Conservation (phyloP, 2,329 filamentous ascomycete genomes). For the Pestalotiopsis sp. region DNA sequence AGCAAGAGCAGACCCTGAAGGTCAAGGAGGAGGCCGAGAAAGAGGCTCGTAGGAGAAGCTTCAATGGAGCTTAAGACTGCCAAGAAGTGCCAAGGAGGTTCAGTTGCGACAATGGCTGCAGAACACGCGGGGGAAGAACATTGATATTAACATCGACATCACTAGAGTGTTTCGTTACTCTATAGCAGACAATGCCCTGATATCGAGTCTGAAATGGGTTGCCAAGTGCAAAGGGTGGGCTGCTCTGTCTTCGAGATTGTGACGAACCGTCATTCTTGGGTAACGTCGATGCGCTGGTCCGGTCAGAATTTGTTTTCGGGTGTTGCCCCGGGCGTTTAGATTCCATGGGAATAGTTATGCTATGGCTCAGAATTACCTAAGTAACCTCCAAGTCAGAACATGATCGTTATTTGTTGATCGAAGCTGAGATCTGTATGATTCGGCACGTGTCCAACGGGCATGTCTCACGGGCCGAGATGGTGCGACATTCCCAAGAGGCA, state of each 20-base stretch:
- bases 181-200: background rate
- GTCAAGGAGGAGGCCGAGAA: conserved; percentile 61
- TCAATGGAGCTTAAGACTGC: conserved; percentile 22
- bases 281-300: too few relatives aligned
- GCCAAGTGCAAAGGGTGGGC: background rate
- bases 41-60: conserved; percentile 44
- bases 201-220: background rate
- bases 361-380: too few relatives aligned
- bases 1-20: conserved; percentile 76
- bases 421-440: too few relatives aligned
- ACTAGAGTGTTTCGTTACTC: background rate
- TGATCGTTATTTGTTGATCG: too few relatives aligned
- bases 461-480: too few relatives aligned
- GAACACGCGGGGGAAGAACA: background rate
- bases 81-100: background rate
- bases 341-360: too few relatives aligned
- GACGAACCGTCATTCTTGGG: background rate
- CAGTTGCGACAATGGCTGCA: background rate
- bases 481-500: too few relatives aligned
- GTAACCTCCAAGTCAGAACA: too few relatives aligned
- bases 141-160: background rate
- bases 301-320: too few relatives aligned
- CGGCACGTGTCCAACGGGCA: too few relatives aligned
- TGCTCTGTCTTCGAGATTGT: background rate
- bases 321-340: too few relatives aligned